Evolutionary conservation across 495 filamentous ascomycete genomes (phyloP).

Genomic region (Neurospora tetraspora): DNA sequence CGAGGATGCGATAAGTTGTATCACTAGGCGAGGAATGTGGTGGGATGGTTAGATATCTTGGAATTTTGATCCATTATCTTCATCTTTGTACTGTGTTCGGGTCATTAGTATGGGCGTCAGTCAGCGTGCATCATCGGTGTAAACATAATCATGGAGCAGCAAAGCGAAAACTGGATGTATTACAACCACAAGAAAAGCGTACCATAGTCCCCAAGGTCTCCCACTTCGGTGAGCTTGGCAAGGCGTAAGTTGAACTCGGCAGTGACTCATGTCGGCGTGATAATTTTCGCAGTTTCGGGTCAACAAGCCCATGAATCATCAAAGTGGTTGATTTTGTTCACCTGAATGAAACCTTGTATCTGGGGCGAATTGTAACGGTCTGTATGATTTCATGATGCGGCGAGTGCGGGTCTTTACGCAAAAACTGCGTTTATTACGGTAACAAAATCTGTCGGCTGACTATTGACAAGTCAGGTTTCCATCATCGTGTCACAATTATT

Average conservation of each 20-base stretch:
- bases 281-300: not conserved
- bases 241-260: not conserved
- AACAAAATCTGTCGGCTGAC: not conserved
- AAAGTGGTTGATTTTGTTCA: not conserved
- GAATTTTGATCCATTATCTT: not conserved
- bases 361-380: not conserved
- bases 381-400: not conserved
- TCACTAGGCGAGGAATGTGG: not conserved
- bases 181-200: not conserved
- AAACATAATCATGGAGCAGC: not conserved
- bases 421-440: not conserved
- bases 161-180: not conserved
- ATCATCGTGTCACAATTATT: not conserved
- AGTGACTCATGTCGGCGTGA: not conserved
- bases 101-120: not conserved
- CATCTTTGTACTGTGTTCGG: not conserved
- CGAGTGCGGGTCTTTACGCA: not conserved
- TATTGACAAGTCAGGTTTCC: not conserved
- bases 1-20: not conserved
- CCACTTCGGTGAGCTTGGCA: not conserved
- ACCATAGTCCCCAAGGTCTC: not conserved
- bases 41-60: not conserved
- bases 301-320: not conserved
- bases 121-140: not conserved
- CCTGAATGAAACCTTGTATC: not conserved